These are phyloP conservation scores for Exophiala lecanii-corni DNA, from an alignment of 2,329 filamentous ascomycete genomes.

Conservation along the genomic window DNA sequence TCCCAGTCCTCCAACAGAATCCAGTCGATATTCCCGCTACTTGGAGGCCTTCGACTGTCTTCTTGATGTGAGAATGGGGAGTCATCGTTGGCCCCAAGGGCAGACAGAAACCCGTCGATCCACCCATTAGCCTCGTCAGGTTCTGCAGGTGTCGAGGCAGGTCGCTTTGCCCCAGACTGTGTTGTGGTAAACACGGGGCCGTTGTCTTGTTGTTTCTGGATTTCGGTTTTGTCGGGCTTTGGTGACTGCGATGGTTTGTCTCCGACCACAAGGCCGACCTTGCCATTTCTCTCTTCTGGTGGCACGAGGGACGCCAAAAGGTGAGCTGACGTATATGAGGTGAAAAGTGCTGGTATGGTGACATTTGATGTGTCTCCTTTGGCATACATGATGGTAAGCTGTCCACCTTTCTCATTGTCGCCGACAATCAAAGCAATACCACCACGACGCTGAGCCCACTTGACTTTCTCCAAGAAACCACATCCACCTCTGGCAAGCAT, in stretches of 20 bases:
- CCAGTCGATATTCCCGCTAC: constrained; percentile 71
- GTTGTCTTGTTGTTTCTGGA: constrained; percentile 17
- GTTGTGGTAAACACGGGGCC: constrained; percentile 31
- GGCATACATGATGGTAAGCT: constrained; percentile 97
- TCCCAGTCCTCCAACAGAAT: constrained; percentile 63
- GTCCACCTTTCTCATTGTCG: constrained; percentile 83
- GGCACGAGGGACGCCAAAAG: constrained; percentile 83
- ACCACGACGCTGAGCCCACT: constrained; percentile 90
- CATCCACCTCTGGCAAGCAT: constrained; percentile 88
- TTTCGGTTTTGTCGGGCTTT: constrained; percentile 3
- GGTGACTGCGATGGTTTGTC: constrained; percentile 18
- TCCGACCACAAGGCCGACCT: constrained; percentile 21
- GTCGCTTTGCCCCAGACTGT: constrained; percentile 22
- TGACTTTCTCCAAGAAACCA: constrained; percentile 93
- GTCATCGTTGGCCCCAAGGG: constrained; percentile 39
- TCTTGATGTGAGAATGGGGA: constrained; percentile 30
- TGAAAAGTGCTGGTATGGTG: constrained; percentile 90
- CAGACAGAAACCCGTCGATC: constrained; percentile 43
- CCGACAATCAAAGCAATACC: constrained; percentile 88
- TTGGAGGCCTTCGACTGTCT: constrained; percentile 62
- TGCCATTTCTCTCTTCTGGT: constrained; percentile 53
- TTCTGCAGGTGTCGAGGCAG: constrained; percentile 18
- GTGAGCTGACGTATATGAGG: constrained; percentile 89
- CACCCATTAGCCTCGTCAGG: constrained; percentile 35
- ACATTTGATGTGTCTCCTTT: constrained; percentile 92